Percentiles rank a stretch among this genome's conserved stretches.
phyloP scores from a whole-genome alignment of 352 stramenopile genomes.

The Globisporangium alternatum region DNA sequence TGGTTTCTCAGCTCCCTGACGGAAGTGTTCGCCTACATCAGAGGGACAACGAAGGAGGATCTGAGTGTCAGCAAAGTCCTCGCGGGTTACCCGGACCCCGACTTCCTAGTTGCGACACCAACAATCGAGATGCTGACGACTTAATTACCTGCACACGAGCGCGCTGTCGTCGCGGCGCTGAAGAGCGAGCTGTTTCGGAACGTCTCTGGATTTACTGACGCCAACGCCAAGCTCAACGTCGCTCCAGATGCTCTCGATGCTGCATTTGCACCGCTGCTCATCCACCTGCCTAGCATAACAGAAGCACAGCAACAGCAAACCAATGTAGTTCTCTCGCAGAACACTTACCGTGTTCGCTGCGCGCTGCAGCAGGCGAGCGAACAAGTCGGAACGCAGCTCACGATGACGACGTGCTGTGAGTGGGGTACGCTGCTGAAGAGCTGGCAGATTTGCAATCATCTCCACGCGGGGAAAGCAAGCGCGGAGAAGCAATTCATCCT shows the following conservation, averaged over 20 bases:
- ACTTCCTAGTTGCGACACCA: constrained; percentile 10
- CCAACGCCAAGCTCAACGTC: neutral
- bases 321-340: neutral
- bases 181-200: neutral
- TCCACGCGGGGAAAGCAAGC: neutral
- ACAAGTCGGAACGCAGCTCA: neutral
- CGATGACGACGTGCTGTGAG: neutral
- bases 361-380: neutral
- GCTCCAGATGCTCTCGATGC: neutral
- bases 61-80: constrained; percentile 21
- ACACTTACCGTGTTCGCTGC: neutral
- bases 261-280: neutral
- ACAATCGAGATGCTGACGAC: neutral
- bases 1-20: constrained; percentile 20
- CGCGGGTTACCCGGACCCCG: constrained; percentile 11
- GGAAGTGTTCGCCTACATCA: constrained; percentile 27
- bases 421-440: neutral
- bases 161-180: neutral
- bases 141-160: neutral
- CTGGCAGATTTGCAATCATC: constrained; percentile 1
- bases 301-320: neutral
- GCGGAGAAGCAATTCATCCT: neutral
- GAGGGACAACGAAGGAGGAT: constrained; percentile 18
- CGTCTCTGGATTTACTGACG: neutral
- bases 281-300: neutral